phyloP scores from a whole-genome alignment of 192 early-diverging fungal genomes.

The Backusella luteola region DNA sequence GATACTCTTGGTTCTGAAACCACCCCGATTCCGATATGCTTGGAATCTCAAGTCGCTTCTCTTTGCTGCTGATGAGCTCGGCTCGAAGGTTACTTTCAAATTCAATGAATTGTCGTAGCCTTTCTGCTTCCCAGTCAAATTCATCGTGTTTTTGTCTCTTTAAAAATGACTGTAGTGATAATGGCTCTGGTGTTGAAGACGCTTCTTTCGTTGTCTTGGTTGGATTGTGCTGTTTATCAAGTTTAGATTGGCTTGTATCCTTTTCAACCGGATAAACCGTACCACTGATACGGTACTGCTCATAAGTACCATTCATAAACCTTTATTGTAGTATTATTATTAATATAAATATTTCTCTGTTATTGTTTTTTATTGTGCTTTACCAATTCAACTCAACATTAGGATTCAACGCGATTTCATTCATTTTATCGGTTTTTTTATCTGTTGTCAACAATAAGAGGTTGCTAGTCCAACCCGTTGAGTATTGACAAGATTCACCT shows the following conservation, averaged over 20 bases:
- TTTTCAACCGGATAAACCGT: conserved; percentile 19
- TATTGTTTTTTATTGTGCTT: not conserved
- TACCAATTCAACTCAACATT: conserved; percentile 38
- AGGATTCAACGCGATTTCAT: conserved; percentile 23
- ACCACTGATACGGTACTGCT: conserved; percentile 41
- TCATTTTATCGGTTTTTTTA: conserved; percentile 31
- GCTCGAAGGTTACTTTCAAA: conserved; percentile 32
- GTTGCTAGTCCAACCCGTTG: conserved; percentile 30
- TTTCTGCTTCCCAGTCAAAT: conserved; percentile 38
- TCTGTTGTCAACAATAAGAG: conserved; percentile 28
- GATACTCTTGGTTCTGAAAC: conserved; percentile 17
- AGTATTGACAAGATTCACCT: conserved; percentile 22
- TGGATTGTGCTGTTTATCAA: not conserved
- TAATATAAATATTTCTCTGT: not conserved
- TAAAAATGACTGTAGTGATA: conserved; percentile 14
- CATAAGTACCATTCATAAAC: conserved; percentile 34
- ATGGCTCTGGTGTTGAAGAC: not conserved
- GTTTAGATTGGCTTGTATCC: not conserved
- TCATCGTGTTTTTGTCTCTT: not conserved
- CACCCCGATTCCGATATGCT: conserved; percentile 2
- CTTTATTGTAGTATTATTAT: not conserved
- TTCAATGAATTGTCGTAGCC: conserved; percentile 22
- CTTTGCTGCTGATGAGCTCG: not conserved
- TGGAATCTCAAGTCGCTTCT: conserved; percentile 11
- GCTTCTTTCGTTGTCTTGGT: not conserved